Percentiles rank a stretch among this genome's conserved stretches.
Evolutionary conservation across 805 yeast genomes (phyloP).

Genomic region (Cephaloascus albidus): DNA sequence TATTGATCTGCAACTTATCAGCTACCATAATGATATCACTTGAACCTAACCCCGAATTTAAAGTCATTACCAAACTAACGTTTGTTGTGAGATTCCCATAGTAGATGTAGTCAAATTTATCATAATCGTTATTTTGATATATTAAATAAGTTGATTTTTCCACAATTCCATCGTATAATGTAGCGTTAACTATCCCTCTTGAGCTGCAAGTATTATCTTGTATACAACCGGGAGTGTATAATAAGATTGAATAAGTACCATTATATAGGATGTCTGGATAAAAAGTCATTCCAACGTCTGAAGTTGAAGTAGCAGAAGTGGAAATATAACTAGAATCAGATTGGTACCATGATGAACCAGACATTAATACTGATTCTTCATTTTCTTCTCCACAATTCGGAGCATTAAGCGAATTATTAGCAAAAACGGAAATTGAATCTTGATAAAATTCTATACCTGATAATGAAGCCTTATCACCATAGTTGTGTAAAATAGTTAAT

Average conservation of each 20-base stretch:
- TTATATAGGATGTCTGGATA: conserved; percentile 61
- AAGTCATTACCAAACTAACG: conserved; percentile 37
- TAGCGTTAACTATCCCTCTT: conserved; percentile 75
- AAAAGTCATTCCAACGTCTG: conserved; percentile 36
- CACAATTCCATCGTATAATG: conserved; percentile 44
- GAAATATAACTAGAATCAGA: conserved; percentile 9
- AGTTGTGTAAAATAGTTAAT: conserved; percentile 55
- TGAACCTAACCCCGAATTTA: conserved; percentile 16
- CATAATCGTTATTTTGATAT: conserved; percentile 72
- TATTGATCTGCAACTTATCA: conserved; percentile 47
- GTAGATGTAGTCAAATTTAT: conserved; percentile 74
- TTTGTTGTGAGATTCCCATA: conserved; percentile 46
- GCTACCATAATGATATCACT: conserved; percentile 55
- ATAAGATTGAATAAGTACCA: conserved; percentile 63
- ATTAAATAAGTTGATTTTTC: conserved; percentile 30
- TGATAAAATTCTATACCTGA: conserved; percentile 68
- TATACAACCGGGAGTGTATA: conserved; percentile 85
- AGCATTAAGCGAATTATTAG: conserved; percentile 64
- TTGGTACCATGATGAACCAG: conserved; percentile 9
- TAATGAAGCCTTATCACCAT: conserved; percentile 62
- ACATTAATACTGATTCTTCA: conserved; percentile 10
- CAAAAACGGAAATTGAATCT: conserved; percentile 52
- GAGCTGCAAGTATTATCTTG: conserved; percentile 54
- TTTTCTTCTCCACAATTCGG: conserved; percentile 42
- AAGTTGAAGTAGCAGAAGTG: conserved; percentile 12